These are phyloP conservation scores for Ogataea wickerhamii DNA, from an alignment of 805 yeast species.

Conservation along the genomic window DNA sequence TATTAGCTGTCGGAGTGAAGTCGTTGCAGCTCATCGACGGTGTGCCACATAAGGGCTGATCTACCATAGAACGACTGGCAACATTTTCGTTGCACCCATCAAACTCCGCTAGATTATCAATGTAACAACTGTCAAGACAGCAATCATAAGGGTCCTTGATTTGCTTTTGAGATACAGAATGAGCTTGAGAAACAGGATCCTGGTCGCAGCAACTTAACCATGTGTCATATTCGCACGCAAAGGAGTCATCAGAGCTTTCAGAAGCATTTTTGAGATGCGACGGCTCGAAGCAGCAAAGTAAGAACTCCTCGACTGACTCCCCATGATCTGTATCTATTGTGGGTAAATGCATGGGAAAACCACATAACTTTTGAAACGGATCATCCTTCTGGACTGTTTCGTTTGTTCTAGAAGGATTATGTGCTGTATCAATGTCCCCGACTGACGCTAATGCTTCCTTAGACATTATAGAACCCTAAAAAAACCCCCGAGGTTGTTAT, in stretches of 20 bases:
- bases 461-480: no score
- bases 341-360: constrained; percentile 7
- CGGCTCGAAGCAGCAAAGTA: constrained; percentile 25
- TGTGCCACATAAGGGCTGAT: not conserved
- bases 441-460: no score
- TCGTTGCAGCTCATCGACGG: constrained; percentile 1
- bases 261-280: constrained; percentile 15
- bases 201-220: constrained; percentile 3
- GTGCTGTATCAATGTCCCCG: no score
- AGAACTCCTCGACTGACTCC: constrained; percentile 19
- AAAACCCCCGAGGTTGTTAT: no score
- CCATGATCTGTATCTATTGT: constrained; percentile 4
- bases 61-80: not conserved
- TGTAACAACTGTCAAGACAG: constrained; percentile 26
- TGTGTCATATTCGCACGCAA: constrained; percentile 1
- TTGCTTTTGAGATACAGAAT: not conserved
- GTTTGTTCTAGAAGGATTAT: no score
- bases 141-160: constrained; percentile 16
- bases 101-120: constrained; percentile 12
- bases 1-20: not conserved
- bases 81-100: not conserved
- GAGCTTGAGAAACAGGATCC: not conserved
- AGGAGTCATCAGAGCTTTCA: not conserved
- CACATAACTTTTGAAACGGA: constrained; percentile 8
- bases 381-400: not conserved